These are phyloP conservation scores for Xylariaceae sp. DNA, from an alignment of 2,329 filamentous ascomycete genomes.

Conservation along the genomic window DNA sequence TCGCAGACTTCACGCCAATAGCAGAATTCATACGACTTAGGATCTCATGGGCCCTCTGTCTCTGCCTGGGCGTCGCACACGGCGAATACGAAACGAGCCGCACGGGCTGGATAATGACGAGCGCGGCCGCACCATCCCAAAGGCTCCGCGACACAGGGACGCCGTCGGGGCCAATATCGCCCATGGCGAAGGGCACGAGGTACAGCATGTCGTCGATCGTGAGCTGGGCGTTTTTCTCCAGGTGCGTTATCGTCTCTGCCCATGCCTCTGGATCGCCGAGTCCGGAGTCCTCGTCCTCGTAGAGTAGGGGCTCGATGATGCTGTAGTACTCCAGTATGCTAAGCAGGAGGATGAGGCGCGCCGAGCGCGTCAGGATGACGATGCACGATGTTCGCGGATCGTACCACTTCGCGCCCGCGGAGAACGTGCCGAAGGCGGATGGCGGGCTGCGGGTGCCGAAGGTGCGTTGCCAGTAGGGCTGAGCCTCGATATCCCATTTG, in stretches of 20 bases:
- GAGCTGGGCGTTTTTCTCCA: conserved; percentile 10
- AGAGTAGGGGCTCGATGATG: conserved; percentile 1
- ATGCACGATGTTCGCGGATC: conserved; percentile 19
- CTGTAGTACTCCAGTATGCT: conserved; percentile 20
- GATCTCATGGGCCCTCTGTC: conserved; percentile 5
- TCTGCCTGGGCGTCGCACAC: conserved; percentile 14
- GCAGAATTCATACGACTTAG: conserved; percentile 15
- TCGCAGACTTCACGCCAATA: conserved; percentile 15
- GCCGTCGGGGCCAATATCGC: conserved; percentile 10
- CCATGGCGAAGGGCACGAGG: conserved; percentile 18
- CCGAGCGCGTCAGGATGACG: conserved; percentile 16
- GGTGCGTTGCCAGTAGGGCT: conserved; percentile 13
- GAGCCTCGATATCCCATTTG: conserved; percentile 14
- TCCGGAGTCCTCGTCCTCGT: conserved; percentile 1
- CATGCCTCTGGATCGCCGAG: conserved; percentile 13
- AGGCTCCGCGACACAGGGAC: background rate
- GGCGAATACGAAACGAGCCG: conserved; percentile 14
- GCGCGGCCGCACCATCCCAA: conserved; percentile 14
- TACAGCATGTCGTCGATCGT: conserved; percentile 19
- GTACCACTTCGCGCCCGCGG: conserved; percentile 1
- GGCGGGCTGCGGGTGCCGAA: conserved; percentile 13
- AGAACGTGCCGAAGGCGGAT: conserved; percentile 13
- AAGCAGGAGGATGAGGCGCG: conserved; percentile 13
- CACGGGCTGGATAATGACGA: conserved; percentile 16
- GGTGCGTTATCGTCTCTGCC: conserved; percentile 10